phyloP scores from a whole-genome alignment of 108 stramenopile genomes.

The Cyclostephanos tholiformis region DNA sequence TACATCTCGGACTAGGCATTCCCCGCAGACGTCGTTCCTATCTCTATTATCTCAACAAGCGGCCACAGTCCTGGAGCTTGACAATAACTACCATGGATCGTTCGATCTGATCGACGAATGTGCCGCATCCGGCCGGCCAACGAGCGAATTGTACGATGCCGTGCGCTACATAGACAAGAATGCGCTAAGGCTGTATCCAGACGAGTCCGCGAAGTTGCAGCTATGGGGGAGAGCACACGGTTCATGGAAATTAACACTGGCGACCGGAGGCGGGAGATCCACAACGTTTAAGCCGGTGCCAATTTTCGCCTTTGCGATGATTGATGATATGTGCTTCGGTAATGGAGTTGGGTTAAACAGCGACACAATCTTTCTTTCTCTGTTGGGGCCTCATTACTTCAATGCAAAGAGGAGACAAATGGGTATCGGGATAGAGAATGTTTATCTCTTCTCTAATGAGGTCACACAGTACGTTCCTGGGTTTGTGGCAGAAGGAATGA shows the following conservation, averaged over 20 bases:
- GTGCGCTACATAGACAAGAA: conserved; percentile 66
- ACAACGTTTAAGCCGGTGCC: conserved; percentile 63
- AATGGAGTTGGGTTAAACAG: conserved; percentile 62
- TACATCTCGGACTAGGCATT: background rate
- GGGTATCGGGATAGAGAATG: conserved; percentile 62
- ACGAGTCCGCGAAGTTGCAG: conserved; percentile 42
- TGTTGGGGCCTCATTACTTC: conserved; percentile 60
- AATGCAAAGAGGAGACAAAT: conserved; percentile 54
- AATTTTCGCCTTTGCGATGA: conserved; percentile 71
- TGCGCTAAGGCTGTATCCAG: conserved; percentile 56
- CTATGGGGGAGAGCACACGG: conserved; percentile 61
- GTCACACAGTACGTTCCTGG: conserved; percentile 50
- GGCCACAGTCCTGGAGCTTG: conserved; percentile 9
- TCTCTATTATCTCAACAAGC: conserved; percentile 3
- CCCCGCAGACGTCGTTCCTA: background rate
- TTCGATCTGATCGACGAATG: conserved; percentile 58
- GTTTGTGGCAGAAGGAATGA: conserved; percentile 57
- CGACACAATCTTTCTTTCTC: conserved; percentile 52
- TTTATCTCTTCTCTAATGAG: conserved; percentile 51
- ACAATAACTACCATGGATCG: conserved; percentile 39
- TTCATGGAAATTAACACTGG: conserved; percentile 65
- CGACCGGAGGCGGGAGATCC: conserved; percentile 56
- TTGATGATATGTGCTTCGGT: conserved; percentile 64
- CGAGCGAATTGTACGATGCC: conserved; percentile 55
- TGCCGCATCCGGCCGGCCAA: conserved; percentile 40